phyloP scores from a whole-genome alignment of 2,329 filamentous ascomycete species.

The Elsinoe australis region DNA sequence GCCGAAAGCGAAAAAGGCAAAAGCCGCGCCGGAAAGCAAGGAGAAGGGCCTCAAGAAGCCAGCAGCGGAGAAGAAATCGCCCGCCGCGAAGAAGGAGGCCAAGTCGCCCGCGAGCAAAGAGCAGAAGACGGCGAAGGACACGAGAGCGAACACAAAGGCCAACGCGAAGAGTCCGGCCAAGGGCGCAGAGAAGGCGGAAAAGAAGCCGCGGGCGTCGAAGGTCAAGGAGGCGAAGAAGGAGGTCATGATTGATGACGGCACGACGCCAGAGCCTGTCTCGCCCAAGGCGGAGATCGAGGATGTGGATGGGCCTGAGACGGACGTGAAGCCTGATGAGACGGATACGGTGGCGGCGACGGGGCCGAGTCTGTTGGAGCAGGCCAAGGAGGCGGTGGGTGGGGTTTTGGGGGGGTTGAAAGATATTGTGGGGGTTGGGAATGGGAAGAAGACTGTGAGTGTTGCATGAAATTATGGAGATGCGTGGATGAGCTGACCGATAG shows the following conservation, averaged over 20 bases:
- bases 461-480: neutral
- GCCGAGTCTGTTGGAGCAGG: slow-evolving; percentile 15
- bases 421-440: slow-evolving; percentile 12
- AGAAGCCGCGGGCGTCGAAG: neutral
- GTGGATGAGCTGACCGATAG: neutral
- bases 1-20: neutral
- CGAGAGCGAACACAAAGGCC: neutral
- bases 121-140: neutral
- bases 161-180: neutral
- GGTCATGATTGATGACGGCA: slow-evolving; percentile 11
- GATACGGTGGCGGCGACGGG: slow-evolving; percentile 13
- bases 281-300: slow-evolving; percentile 12
- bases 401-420: slow-evolving; percentile 14
- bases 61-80: neutral
- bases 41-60: too few relatives aligned
- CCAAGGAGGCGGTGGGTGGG: slow-evolving; percentile 15
- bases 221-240: neutral
- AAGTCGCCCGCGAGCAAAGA: neutral
- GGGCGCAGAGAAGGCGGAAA: neutral
- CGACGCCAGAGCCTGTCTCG: slow-evolving; percentile 5
- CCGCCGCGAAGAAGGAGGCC: neutral
- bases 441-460: neutral
- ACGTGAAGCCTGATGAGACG: slow-evolving; percentile 6
- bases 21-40: neutral
- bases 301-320: neutral